Evolutionary conservation across 2,329 filamentous ascomycete species (phyloP).

Genomic region (Alternaria conjuncta): DNA sequence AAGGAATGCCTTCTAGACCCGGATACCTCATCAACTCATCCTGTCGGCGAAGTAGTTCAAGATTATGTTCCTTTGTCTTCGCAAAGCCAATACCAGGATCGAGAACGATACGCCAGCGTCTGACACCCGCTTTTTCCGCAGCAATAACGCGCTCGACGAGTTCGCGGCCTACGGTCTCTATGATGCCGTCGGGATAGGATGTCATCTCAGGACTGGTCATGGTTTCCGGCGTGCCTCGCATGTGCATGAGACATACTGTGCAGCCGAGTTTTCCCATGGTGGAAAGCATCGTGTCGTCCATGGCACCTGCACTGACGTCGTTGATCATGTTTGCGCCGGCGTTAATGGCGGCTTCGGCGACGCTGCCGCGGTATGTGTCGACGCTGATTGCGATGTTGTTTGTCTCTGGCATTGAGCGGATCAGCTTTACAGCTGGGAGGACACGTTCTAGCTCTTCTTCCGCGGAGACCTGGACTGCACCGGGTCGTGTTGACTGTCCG

Average conservation of each 20-base stretch:
- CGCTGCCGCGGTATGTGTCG: conserved; percentile 88
- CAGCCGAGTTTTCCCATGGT: conserved; percentile 79
- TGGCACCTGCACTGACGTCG: conserved; percentile 82
- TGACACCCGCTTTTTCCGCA: conserved; percentile 81
- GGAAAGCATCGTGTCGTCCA: conserved; percentile 82
- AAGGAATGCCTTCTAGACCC: conserved; percentile 74
- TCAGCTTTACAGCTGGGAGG: conserved; percentile 76
- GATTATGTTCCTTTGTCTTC: conserved; percentile 80
- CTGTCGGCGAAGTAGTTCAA: conserved; percentile 75
- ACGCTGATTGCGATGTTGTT: conserved; percentile 76
- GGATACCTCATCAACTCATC: conserved; percentile 59
- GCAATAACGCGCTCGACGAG: conserved; percentile 72
- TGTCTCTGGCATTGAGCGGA: conserved; percentile 71
- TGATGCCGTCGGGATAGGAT: conserved; percentile 70
- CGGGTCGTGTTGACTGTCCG: conserved; percentile 89
- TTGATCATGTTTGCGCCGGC: conserved; percentile 93
- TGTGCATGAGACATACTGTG: conserved; percentile 88
- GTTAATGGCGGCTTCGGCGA: conserved; percentile 76
- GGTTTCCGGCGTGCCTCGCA: conserved; percentile 83
- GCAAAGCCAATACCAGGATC: conserved; percentile 96
- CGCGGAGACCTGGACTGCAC: conserved; percentile 69
- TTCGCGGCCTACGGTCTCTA: conserved; percentile 70
- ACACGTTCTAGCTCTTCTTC: conserved; percentile 80
- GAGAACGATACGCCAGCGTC: conserved; percentile 91
- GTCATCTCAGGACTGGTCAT: conserved; percentile 67